Evolutionary conservation across 139 green algal species (phyloP), one percentile per base, ranked within the genome.

Genomic region (Ostreobium quekettii): DNA sequence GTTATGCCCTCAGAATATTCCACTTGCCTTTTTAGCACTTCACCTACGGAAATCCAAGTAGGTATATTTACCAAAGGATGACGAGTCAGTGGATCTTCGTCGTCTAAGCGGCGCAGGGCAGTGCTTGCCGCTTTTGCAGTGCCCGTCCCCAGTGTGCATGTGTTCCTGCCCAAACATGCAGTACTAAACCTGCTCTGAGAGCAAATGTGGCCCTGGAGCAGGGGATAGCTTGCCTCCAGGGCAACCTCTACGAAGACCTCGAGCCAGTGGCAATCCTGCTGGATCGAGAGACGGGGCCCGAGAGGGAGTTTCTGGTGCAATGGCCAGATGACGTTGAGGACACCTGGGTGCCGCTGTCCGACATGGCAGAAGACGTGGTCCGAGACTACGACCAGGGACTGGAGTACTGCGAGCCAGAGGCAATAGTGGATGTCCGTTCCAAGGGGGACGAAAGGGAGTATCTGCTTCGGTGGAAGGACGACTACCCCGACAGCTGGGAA

Each of bases 221-320:
- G n/a, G 36, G 49, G 19, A 68, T 68, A 22, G 36, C 35, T 5
- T 57, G 37, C 11, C 36, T 68, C 37, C 49, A 36, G 30, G 15
- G 53, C 8, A 29, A 68, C 31, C 66, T 86, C 47, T 89, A 77
- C 66, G 83, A 89, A 66, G 80, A 86, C 58, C 67, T 89, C 19
- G 67, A 78, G 60, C 83, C 83, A n/a, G 48, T 33, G 28, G 65
- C 68, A 4, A 53, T 89, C 19, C 71, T 89, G 59, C 74, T 80
- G 8, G 47, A 31, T 8, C 77, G 82, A 2, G 46, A 48, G 31
- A 36, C 39, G 22, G 36, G 31, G 5, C 37, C 19, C 4, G 35
- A 47, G 36, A 66, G 65, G n/a, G 82, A 90, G 60, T 90, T 77
- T 57, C 74, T 90, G 22, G 70, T 89, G 46, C 68, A 85, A 66